Evolutionary conservation across 2,329 filamentous ascomycete species (phyloP).

Genomic region (Phaeosphaeriaceae sp.): DNA sequence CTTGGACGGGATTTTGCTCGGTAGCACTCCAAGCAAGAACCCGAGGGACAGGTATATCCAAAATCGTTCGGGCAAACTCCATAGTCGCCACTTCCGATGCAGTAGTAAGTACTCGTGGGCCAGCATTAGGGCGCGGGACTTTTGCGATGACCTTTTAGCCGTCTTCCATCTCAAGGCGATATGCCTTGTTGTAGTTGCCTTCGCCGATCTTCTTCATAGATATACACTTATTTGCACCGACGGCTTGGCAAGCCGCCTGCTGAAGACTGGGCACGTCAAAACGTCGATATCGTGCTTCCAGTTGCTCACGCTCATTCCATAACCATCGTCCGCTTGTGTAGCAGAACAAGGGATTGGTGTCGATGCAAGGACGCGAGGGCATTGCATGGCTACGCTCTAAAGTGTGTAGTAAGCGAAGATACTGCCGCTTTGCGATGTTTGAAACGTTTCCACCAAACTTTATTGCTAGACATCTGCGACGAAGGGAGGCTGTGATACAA

Average conservation of each 20-base stretch:
- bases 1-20: slow-evolving; percentile 28
- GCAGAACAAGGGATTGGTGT: slow-evolving; percentile 22
- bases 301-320: slow-evolving; percentile 29
- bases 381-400: slow-evolving; percentile 7
- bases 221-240: slow-evolving; percentile 20
- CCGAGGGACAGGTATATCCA: slow-evolving; percentile 34
- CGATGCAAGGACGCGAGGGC: slow-evolving; percentile 7
- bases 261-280: slow-evolving; percentile 27
- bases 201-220: slow-evolving; percentile 33
- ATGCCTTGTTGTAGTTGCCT: slow-evolving; percentile 38
- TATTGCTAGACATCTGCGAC: slow-evolving; percentile 2
- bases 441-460: slow-evolving; percentile 8
- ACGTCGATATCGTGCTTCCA: slow-evolving; percentile 21
- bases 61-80: slow-evolving; percentile 20
- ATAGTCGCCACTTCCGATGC: slow-evolving; percentile 18
- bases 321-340: slow-evolving; percentile 35
- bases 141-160: slow-evolving; percentile 24
- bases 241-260: slow-evolving; percentile 18
- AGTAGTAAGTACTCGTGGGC: slow-evolving; percentile 13
- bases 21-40: slow-evolving; percentile 33
- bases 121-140: slow-evolving; percentile 32
- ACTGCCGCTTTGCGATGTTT: slow-evolving; percentile 16
- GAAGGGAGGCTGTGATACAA: too few species aligned
- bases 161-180: slow-evolving; percentile 25
- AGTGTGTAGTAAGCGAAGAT: slow-evolving; percentile 17